Evolutionary conservation across 1,139 yeast species (phyloP), one percentile per base, ranked within the genome.

Genomic region (Diutina siamensis): DNA sequence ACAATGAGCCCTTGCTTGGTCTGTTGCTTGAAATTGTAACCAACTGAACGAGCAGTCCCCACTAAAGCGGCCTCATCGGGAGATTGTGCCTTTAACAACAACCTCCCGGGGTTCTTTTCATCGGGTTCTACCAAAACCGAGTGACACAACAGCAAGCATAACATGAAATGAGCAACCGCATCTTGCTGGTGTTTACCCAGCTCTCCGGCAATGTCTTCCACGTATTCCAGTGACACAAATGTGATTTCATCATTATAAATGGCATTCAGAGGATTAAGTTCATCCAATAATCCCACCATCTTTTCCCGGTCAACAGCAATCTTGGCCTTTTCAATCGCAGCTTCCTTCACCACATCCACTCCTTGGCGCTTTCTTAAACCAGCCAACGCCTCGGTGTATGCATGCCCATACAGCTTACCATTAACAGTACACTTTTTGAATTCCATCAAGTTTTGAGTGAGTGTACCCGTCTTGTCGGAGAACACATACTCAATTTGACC

Each of bases 41-140:
- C 83, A 28, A 76, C 52, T 47, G 77, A 69, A 53, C 80, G 62
- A 1, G 83, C 83, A 35, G 78, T 76, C 4, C 78, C 76, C 20
- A 78, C 83, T 47, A 78, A 65, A 1, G 83, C 82, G 18, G 78
- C 76, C 57, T 78, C 83, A 64, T 78, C 83, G 0, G 83, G 83
- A 10, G 81, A 75, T 53, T 77, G 82, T 0, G 82, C 83, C 51
- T 76, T 75, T 49, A 74, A 68, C 9, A 65, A 52, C 35, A 63
- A 50, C 46, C 61, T 63, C 1, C 61, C 63, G 1, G 71, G 66
- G 42, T 63, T 56, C 45, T 65, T 64, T 5, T 68, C 65, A 48
- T 68, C 69, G 20, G 60, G 61, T 52, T 77, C 83, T 18, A 74
- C 67, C 42, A 77, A 61, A 18, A 77, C 82, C n/a, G 80, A 73